Conservation (phyloP, 2,329 filamentous ascomycete genomes). For the Fusarium citri region DNA sequence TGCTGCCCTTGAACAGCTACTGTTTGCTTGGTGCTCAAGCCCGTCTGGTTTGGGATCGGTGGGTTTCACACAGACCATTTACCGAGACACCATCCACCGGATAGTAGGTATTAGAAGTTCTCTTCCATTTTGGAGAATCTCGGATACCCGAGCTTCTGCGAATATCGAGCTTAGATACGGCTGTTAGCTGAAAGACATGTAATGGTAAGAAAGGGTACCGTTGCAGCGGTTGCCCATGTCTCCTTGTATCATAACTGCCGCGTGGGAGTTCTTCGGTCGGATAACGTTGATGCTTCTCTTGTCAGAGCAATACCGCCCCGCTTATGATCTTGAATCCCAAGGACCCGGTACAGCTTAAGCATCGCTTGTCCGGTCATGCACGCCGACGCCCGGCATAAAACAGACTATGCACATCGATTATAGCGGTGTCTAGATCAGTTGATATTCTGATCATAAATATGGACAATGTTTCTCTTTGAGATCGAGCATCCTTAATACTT, state of each 20-base stretch:
- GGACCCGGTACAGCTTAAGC: constrained; percentile 27
- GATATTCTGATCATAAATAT: background rate
- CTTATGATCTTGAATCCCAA: constrained; percentile 35
- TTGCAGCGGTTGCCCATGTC: background rate
- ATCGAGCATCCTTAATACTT: background rate
- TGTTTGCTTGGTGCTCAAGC: constrained; percentile 2
- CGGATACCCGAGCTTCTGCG: background rate
- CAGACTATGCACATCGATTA: background rate
- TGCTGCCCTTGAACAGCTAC: constrained; percentile 21
- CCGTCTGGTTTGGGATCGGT: constrained; percentile 10
- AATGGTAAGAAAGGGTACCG: constrained; percentile 8
- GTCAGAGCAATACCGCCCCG: constrained; percentile 21
- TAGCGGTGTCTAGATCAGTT: background rate
- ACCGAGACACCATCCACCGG: constrained; percentile 4
- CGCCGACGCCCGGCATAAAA: background rate
- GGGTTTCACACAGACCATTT: constrained; percentile 19
- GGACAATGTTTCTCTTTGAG: background rate
- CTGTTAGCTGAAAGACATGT: background rate
- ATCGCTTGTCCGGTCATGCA: constrained; percentile 23
- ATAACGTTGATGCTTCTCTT: constrained; percentile 28
- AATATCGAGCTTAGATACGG: background rate
- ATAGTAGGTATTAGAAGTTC: background rate
- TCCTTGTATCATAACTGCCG: constrained; percentile 2
- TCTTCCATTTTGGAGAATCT: constrained; percentile 1
- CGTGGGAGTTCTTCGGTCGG: constrained; percentile 23